phyloP scores from a whole-genome alignment of 129 eudicot genomes.

The Erigeron canadensis region DNA sequence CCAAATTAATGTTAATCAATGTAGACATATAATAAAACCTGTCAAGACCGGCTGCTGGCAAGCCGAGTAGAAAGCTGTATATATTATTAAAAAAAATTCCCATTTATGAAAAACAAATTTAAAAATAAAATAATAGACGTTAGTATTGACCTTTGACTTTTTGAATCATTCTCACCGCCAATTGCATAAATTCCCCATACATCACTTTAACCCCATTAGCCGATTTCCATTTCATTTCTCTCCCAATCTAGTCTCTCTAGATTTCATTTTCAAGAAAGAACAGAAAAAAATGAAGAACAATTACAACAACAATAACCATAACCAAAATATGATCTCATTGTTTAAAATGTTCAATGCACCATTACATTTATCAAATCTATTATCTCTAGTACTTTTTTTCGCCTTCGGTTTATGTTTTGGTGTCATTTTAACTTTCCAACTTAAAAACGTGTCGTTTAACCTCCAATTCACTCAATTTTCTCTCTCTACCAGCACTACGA shows the following conservation, averaged over 20 bases:
- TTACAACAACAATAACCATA: constrained; percentile 23
- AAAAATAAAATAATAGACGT: constrained; percentile 20
- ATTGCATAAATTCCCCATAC: constrained; percentile 24
- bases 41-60: constrained; percentile 40
- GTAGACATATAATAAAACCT: neutral
- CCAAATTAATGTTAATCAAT: neutral
- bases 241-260: neutral
- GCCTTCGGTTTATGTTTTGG: constrained; percentile 59
- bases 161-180: constrained; percentile 31
- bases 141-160: constrained; percentile 27
- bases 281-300: constrained; percentile 39
- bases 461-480: constrained; percentile 44
- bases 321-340: constrained; percentile 13
- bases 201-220: neutral
- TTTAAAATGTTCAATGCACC: constrained; percentile 40
- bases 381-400: constrained; percentile 49
- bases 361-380: constrained; percentile 40
- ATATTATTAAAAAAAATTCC: neutral
- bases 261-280: neutral
- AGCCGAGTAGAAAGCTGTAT: constrained; percentile 20
- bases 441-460: constrained; percentile 43
- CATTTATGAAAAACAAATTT: neutral
- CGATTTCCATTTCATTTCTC: neutral
- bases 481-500: constrained; percentile 19
- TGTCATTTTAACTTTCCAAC: constrained; percentile 43